Base-by-base conservation (phyloP, 169 alveolate species). In the Plasmodium fragile region DNA sequence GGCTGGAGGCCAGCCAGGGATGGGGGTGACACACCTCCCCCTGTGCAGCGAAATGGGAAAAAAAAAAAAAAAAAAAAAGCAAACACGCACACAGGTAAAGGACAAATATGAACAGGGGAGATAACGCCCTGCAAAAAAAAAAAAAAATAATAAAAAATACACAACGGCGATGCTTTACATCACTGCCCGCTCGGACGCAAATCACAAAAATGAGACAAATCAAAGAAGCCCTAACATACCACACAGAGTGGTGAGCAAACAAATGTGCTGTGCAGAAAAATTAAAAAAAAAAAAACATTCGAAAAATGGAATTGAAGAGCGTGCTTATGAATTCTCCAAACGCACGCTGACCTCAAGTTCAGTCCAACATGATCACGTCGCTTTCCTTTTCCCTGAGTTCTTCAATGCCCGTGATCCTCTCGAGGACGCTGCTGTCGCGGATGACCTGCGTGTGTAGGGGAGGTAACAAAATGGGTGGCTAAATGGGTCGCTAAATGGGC, bases 321-420 rank as follows among this genome's bases (percentile, higher is more conserved):
- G 34, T n/a, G 30, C 73, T 34, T 2, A 10, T 43, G 53, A 5
- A 43, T 43, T 43, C 16, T 43, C 53, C 53, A 43, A 2, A 43
- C 4, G 49, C 32, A 39, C 6, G 8, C 25, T 30, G 1, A 73
- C 45, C 53, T n/a, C 3, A 49, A 49, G 59, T 43, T 43, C 36
- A 84, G 8, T 84, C 93, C 18, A 85, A 22, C 32, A 85, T n/a
- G 36, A 85, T 85, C 11, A 85, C 94, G 6, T 89, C 91, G n/a
- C 41, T 18, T 32, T 89, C 94, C 72, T 79, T 59, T 8, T 22
- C 77, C 41, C 52, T 80, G 11, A 89, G 43, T 18, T 36, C 18
- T 10, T 22, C 25, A 22, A 89, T 89, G 43, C 81, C 70, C 5
- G 94, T 89, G 22, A 89, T 79, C 25, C 43, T 43, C 72, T 89